These are phyloP conservation scores for Colletotrichum karsti DNA, from an alignment of 2,329 filamentous ascomycete species.

Conservation along the genomic window DNA sequence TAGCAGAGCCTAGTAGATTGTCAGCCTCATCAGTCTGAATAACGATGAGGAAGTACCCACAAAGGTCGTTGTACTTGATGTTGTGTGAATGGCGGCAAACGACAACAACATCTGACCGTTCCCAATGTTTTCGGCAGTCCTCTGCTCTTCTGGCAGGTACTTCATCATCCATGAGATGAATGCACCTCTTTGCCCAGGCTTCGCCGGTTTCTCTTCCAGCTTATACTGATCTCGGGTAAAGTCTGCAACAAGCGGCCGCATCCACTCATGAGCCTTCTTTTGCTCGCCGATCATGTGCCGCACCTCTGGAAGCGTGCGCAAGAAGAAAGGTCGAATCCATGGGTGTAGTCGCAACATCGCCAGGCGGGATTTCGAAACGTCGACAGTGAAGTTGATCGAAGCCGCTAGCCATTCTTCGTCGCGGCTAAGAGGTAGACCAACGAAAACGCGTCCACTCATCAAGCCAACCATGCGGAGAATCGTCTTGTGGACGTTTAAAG, in stretches of 20 bases:
- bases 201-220: conserved; percentile 32
- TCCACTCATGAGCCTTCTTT: conserved; percentile 4
- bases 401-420: conserved; percentile 38
- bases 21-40: not conserved
- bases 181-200: conserved; percentile 36
- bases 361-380: conserved; percentile 14
- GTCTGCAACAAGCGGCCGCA: conserved; percentile 14
- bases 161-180: conserved; percentile 54
- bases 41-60: conserved; percentile 33
- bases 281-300: not conserved
- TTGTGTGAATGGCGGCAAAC: conserved; percentile 51
- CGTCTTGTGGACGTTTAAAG: conserved; percentile 31
- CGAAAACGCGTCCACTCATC: conserved; percentile 38
- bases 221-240: not conserved
- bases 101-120: conserved; percentile 19
- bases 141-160: conserved; percentile 8
- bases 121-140: conserved; percentile 4
- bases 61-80: conserved; percentile 33
- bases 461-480: conserved; percentile 36
- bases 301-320: conserved; percentile 13
- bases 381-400: conserved; percentile 36
- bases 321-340: conserved; percentile 8
- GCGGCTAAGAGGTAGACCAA: conserved; percentile 37
- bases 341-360: conserved; percentile 2
- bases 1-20: conserved; percentile 40